Percentiles rank a stretch among this genome's conserved stretches.
phyloP scores from a whole-genome alignment of 129 eudicot genomes.

The Flaveria sonorensis region DNA sequence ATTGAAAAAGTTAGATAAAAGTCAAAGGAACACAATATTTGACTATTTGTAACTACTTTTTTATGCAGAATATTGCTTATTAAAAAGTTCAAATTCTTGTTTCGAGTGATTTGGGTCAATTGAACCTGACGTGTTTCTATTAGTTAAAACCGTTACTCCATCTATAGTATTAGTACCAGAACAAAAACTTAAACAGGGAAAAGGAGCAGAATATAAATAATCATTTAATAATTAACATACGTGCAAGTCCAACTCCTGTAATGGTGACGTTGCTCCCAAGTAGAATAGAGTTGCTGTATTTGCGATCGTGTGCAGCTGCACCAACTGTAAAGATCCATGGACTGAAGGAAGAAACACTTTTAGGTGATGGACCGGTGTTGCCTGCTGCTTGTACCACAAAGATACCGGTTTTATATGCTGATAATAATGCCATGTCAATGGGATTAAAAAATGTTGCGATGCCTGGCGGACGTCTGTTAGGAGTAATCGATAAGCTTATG shows the following conservation, averaged over 20 bases:
- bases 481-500: conserved; percentile 89
- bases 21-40: no score
- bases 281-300: conserved; percentile 66
- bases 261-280: conserved; percentile 84
- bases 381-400: conserved; percentile 99
- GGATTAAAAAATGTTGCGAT: conserved; percentile 93
- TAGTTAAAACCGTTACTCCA: no score
- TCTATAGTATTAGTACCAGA: no score
- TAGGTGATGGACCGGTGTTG: conserved; percentile 93
- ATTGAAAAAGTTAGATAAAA: no score
- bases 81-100: no score
- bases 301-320: conserved; percentile 92
- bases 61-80: no score
- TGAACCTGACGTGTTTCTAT: no score
- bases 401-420: conserved; percentile 91
- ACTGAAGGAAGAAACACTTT: conserved; percentile 88
- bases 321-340: conserved; percentile 99
- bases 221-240: conserved; percentile 41
- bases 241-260: conserved; percentile 93
- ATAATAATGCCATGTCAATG: conserved; percentile 88
- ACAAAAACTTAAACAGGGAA: no score
- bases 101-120: no score
- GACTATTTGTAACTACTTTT: no score
- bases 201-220: conserved; percentile 8
- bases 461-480: conserved; percentile 98